Base-by-base conservation (phyloP, 2,329 filamentous ascomycete species). In the Alternaria infectoria region DNA sequence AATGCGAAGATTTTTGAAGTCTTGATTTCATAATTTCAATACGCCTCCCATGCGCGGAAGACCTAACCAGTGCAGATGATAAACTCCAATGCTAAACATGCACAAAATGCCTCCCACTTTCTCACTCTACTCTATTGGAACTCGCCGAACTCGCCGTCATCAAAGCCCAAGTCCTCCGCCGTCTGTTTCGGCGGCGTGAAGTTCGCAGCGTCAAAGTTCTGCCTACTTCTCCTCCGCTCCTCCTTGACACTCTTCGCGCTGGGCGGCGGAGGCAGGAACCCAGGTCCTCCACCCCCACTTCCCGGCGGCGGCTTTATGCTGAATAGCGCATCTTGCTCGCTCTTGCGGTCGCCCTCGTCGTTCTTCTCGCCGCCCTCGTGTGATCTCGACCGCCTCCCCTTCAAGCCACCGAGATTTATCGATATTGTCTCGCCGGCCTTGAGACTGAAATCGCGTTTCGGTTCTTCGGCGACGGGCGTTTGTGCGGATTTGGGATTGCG, bases 371-470 rank as follows among this genome's bases (percentile, higher is more conserved):
- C 57, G 82, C 75, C 64, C 78, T 81, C 68, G 65, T 66, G 69
- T 12, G 50, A 54, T 76, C 81, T 60, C 74, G 76, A 72, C 65
- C 77, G 84, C 69, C 81, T 71, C 2, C 87, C 84, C 69, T 84
- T 86, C 43, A 78, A 36, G 21, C 88, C 88, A 5, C 88, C 89
- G 55, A 96, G 85, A 77, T 91, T 92, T 68, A 96, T 89, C 23
- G 90, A 93, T 71, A 97, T 96, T 17, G 91, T 97, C 85, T 97
- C 91, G 11, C 93, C 93, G 64, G 94, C 93, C 79, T 97, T 97
- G 67, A 97, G 79, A 73, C 91, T 94, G 75, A 93, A 93, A 74
- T 97, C 93, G 69, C 87, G 88, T 81, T 89, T 90, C 32, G 73
- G 76, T 74, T 87, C 86, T 60, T 84, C 82, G 45, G 80, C 80